phyloP scores from a whole-genome alignment of 2,329 filamentous ascomycete species.

The Arthrobotrys pseudoclavata region DNA sequence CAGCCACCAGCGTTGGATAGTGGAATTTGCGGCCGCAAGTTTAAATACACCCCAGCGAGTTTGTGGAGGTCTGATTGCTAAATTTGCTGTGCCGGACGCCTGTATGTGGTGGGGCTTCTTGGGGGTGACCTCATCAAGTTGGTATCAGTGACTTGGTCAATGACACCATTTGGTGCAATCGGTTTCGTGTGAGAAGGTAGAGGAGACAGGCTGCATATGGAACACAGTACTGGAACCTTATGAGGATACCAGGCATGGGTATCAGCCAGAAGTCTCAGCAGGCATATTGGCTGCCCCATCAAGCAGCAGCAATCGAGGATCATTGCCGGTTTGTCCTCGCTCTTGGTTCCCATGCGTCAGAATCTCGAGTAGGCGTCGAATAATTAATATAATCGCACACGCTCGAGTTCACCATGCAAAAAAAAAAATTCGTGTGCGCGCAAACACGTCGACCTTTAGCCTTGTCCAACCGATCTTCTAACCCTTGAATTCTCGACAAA shows the following conservation, averaged over 20 bases:
- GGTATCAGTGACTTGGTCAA: conserved; percentile 49
- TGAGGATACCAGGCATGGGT: conserved; percentile 40
- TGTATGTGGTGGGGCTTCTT: conserved; percentile 29
- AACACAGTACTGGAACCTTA: conserved; percentile 34
- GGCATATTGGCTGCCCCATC: conserved; percentile 30
- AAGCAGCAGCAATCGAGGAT: conserved; percentile 42
- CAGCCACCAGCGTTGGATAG: conserved; percentile 52
- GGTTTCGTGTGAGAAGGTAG: conserved; percentile 24
- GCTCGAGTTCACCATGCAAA: conserved; percentile 26
- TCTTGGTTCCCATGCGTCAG: conserved; percentile 45
- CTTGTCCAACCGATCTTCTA: conserved; percentile 53
- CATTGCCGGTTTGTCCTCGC: conserved; percentile 53
- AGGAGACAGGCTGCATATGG: conserved; percentile 41
- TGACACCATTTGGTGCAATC: conserved; percentile 43
- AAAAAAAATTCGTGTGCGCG: conserved; percentile 17
- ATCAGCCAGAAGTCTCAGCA: conserved; percentile 55
- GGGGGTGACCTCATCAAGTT: conserved; percentile 57
- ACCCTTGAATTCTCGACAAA: conserved; percentile 30
- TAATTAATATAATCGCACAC: conserved; percentile 36
- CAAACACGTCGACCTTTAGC: conserved; percentile 52
- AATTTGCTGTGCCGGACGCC: conserved; percentile 45
- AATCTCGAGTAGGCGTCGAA: conserved; percentile 49
- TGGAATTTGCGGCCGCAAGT: conserved; percentile 30
- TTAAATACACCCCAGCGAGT: conserved; percentile 27
- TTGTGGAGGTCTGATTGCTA: conserved; percentile 33